phyloP scores from a whole-genome alignment of 345 rosid species.

The Geranium brycei region DNA sequence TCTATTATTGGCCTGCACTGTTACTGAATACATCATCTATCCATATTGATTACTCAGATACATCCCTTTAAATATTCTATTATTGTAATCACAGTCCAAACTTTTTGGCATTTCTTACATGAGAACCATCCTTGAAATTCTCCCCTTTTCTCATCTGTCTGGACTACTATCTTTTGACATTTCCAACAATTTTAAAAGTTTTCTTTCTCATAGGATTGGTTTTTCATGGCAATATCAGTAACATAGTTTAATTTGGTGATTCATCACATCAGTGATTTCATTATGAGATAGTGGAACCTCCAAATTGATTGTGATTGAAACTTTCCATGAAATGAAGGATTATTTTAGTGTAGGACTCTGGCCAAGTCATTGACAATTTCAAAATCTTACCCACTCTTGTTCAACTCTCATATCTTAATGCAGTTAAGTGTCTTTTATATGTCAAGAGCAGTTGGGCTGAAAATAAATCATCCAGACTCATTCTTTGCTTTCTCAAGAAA shows the following conservation, averaged over 20 bases:
- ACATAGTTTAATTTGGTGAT: not conserved
- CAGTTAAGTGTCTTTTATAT: not conserved
- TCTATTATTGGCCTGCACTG: no score
- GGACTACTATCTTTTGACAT: not conserved
- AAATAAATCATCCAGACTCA: not conserved
- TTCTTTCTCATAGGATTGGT: not conserved
- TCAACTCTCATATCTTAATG: not conserved
- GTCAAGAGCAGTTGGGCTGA: not conserved
- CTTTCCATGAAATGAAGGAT: not conserved
- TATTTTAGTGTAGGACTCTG: no score
- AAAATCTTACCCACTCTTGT: not conserved
- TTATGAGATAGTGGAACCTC: not conserved
- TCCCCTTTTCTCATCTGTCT: not conserved
- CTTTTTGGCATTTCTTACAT: no score
- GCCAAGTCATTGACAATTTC: not conserved
- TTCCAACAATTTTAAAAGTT: not conserved
- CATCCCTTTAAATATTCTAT: no score
- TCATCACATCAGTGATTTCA: not conserved
- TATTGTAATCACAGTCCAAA: no score
- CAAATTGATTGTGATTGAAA: not conserved
- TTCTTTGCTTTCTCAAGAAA: conserved; percentile 1
- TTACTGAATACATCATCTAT: no score
- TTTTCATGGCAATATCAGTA: not conserved
- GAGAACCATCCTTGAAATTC: no score
- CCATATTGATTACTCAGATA: no score